Percentiles rank a stretch among this genome's conserved stretches.
Evolutionary conservation across 2,329 filamentous ascomycete species (phyloP).

Genomic region (Aspergillus sclerotialis): DNA sequence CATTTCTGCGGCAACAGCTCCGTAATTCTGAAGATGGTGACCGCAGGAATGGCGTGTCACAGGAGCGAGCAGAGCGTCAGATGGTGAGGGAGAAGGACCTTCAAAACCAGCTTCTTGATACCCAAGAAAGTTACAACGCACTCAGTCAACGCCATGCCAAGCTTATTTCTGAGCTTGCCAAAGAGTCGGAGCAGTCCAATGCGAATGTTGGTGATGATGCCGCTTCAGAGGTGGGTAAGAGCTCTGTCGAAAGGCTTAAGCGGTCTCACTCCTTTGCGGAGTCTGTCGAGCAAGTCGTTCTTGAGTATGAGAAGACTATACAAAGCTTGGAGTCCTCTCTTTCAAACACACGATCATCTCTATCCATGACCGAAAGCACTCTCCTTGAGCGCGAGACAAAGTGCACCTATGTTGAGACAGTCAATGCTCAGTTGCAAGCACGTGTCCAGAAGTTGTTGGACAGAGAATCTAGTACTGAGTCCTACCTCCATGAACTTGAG

Average conservation of each 20-base stretch:
- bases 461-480: conserved; percentile 83
- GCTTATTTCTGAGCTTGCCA: conserved; percentile 87
- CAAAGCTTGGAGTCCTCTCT: conserved; percentile 87
- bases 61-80: conserved; percentile 68
- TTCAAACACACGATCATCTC: conserved; percentile 74
- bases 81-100: conserved; percentile 82
- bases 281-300: conserved; percentile 88
- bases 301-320: conserved; percentile 98
- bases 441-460: conserved; percentile 91
- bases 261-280: conserved; percentile 94
- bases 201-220: conserved; percentile 35
- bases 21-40: conserved; percentile 68
- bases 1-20: conserved; percentile 90
- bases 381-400: conserved; percentile 90
- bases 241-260: conserved; percentile 81
- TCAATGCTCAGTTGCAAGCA: conserved; percentile 81
- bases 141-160: conserved; percentile 91
- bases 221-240: conserved; percentile 59
- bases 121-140: conserved; percentile 89
- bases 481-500: conserved; percentile 87
- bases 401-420: conserved; percentile 85
- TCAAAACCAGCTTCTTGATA: conserved; percentile 86
- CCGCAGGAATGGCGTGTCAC: conserved; percentile 48
- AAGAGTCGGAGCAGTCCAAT: conserved; percentile 58
- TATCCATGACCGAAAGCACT: conserved; percentile 77